These are phyloP conservation scores for Ophiostoma sp. DNA, from an alignment of 2,329 filamentous ascomycete genomes.

Conservation along the genomic window DNA sequence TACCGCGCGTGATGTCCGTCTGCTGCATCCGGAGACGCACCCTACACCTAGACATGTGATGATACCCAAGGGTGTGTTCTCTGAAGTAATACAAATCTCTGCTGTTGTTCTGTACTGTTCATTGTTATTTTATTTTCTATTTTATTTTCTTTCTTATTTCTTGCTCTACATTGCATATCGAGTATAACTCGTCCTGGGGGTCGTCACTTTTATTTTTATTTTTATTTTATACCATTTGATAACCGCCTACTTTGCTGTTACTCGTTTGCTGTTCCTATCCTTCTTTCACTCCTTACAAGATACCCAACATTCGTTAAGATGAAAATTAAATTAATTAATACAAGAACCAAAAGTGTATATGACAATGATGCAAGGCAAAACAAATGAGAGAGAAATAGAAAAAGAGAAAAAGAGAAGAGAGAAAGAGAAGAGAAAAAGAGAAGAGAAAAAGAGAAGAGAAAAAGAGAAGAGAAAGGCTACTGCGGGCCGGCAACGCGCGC, in stretches of 20 bases:
- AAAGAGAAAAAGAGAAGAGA: background rate
- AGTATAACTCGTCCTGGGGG: constrained; percentile 15
- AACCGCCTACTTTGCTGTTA: constrained; percentile 20
- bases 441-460: background rate
- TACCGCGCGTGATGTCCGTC: background rate
- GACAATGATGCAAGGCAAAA: background rate
- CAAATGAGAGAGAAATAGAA: background rate
- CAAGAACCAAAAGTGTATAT: background rate
- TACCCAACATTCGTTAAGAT: constrained; percentile 15
- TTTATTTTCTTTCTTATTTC: background rate
- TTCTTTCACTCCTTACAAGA: constrained; percentile 17
- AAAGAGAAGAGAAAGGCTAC: background rate
- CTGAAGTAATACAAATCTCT: background rate
- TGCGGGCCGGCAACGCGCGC: constrained; percentile 30
- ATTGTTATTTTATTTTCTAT: background rate
- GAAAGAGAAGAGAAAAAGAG: no score
- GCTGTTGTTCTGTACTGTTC: no score
- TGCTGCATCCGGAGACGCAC: background rate
- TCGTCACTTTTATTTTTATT: constrained; percentile 5
- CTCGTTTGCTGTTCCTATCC: background rate
- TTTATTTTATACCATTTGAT: constrained; percentile 15
- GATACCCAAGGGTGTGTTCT: constrained; percentile 12
- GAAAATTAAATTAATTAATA: background rate
- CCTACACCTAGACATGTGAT: constrained; percentile 14
- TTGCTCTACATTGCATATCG: constrained; percentile 14